A percentile compares a stretch with the other conserved stretches of the same genome.
Conservation (phyloP, 192 early-diverging fungal genomes). For the Rhizophagus prolifer region DNA sequence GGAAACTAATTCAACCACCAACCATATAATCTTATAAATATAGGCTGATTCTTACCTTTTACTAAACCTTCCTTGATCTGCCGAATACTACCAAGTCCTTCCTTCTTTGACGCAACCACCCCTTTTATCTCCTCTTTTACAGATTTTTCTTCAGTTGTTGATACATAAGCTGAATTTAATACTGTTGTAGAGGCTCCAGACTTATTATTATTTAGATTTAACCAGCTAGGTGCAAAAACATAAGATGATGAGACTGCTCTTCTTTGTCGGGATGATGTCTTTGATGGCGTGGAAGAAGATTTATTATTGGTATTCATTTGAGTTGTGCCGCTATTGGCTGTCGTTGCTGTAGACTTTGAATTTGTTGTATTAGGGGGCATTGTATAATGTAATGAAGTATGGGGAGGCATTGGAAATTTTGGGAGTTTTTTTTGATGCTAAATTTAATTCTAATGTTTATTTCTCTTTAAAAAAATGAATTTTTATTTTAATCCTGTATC, state of each 20-base stretch:
- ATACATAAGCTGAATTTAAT: slow-evolving; percentile 14
- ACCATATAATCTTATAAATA: not conserved
- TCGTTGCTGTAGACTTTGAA: slow-evolving; percentile 1
- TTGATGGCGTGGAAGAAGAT: not conserved
- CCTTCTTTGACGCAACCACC: slow-evolving; percentile 6
- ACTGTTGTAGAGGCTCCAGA: not conserved
- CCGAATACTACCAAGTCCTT: not conserved
- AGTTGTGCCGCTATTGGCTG: not conserved
- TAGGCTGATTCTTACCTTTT: not conserved
- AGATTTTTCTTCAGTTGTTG: slow-evolving; percentile 16
- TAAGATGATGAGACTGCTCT: slow-evolving; percentile 21
- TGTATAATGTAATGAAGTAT: slow-evolving; percentile 21
- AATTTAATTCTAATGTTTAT: not conserved
- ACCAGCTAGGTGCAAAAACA: slow-evolving; percentile 27
- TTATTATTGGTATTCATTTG: slow-evolving; percentile 8
- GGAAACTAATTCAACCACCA: slow-evolving; percentile 20
- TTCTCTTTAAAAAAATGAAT: not conserved
- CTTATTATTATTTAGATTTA: slow-evolving; percentile 13
- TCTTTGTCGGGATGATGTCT: not conserved
- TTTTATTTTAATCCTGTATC: not conserved
- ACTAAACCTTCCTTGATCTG: not conserved
- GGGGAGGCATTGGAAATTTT: slow-evolving; percentile 19
- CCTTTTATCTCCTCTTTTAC: not conserved
- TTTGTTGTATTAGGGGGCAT: slow-evolving; percentile 25
- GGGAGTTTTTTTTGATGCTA: not conserved